A percentile compares a stretch with the other conserved stretches of the same genome.
Evolutionary conservation across 495 filamentous ascomycete genomes (phyloP).

Genomic region (Aspergillus bertholletiae): DNA sequence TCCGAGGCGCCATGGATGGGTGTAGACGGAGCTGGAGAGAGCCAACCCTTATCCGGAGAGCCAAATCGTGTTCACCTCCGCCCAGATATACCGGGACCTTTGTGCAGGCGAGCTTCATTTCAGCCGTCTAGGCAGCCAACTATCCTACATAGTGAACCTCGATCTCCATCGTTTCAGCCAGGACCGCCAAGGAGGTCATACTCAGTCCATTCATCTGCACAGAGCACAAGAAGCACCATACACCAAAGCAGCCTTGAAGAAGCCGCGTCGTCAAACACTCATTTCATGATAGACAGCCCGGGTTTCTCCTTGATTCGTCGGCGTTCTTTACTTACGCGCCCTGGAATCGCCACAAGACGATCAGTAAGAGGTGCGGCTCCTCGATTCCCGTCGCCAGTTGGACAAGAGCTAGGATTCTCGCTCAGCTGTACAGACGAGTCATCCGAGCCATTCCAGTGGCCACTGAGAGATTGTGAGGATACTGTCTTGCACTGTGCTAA

Average conservation of each 20-base stretch:
- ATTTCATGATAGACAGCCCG: conserved; percentile 35
- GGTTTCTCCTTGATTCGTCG: conserved; percentile 43
- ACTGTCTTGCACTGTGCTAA: background rate
- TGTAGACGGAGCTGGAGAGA: background rate
- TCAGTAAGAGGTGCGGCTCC: conserved; percentile 23
- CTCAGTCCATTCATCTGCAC: conserved; percentile 28
- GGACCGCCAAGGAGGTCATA: conserved; percentile 27
- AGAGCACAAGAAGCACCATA: conserved; percentile 23
- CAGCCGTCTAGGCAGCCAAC: conserved; percentile 20
- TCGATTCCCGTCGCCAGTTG: conserved; percentile 24
- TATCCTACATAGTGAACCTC: conserved; percentile 11
- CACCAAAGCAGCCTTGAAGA: conserved; percentile 23
- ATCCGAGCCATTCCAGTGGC: conserved; percentile 14
- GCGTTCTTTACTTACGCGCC: conserved; percentile 44
- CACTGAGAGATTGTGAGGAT: conserved; percentile 12
- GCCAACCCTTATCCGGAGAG: conserved; percentile 2
- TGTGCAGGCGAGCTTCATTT: conserved; percentile 14
- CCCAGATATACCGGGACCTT: conserved; percentile 4
- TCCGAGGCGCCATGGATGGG: conserved; percentile 8
- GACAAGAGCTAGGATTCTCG: conserved; percentile 14
- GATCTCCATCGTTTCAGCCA: conserved; percentile 9
- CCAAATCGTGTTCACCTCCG: background rate
- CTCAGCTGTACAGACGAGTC: conserved; percentile 3
- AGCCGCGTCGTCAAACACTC: conserved; percentile 34
- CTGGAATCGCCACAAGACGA: conserved; percentile 46